Conservation (phyloP, 2,329 filamentous ascomycete species). For the Aspergillus pseudonomiae region DNA sequence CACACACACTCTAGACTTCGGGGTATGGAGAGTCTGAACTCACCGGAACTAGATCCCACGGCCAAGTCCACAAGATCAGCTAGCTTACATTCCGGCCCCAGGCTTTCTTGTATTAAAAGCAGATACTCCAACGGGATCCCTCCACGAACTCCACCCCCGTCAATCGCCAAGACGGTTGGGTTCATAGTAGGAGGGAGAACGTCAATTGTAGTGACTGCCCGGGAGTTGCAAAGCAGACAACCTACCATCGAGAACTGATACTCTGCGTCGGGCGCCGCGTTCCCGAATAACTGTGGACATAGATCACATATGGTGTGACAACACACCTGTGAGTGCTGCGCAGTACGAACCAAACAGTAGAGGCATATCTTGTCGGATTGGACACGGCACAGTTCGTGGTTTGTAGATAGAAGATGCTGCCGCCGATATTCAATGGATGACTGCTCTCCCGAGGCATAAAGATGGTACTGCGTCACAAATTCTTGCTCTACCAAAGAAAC, state of each 20-base stretch:
- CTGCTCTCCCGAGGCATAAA: background rate
- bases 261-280: conserved; percentile 10
- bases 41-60: conserved; percentile 20
- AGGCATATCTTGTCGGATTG: conserved; percentile 25
- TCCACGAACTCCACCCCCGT: conserved; percentile 27
- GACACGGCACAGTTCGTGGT: conserved; percentile 15
- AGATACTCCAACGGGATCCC: conserved; percentile 24
- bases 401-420: conserved; percentile 2
- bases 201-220: conserved; percentile 18
- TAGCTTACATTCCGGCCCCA: conserved; percentile 11
- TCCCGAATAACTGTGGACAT: conserved; percentile 25
- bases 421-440: conserved; percentile 5
- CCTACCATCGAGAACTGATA: conserved; percentile 22
- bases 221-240: conserved; percentile 22
- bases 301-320: conserved; percentile 25
- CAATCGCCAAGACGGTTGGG: conserved; percentile 30
- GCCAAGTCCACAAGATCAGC: conserved; percentile 16
- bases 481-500: too few species aligned
- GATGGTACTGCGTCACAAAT: conserved; percentile 9
- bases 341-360: conserved; percentile 20
- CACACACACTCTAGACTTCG: too few species aligned
- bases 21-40: background rate
- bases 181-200: conserved; percentile 28
- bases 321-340: conserved; percentile 24
- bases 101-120: conserved; percentile 20